Conservation (phyloP, 2,329 filamentous ascomycete species). For the Knufia fluminis region DNA sequence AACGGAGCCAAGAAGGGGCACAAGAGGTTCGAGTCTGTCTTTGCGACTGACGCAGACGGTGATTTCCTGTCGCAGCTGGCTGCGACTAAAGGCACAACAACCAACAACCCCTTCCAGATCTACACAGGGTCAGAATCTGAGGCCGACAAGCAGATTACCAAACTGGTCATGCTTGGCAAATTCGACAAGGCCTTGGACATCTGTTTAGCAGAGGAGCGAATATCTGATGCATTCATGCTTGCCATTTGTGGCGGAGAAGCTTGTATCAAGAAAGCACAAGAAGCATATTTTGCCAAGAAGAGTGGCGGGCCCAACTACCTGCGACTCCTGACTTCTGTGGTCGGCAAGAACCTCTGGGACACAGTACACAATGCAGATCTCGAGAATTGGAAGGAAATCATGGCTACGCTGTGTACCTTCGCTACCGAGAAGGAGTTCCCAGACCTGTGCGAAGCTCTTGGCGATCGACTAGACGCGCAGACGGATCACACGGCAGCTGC, state of each 20-base stretch:
- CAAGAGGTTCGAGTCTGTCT: slow-evolving; percentile 65
- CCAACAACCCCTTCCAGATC: slow-evolving; percentile 87
- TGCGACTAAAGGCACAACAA: slow-evolving; percentile 83
- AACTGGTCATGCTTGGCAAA: slow-evolving; percentile 76
- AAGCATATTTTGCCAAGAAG: slow-evolving; percentile 79
- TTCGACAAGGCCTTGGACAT: slow-evolving; percentile 85
- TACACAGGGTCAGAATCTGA: slow-evolving; percentile 74
- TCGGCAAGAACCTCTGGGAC: slow-evolving; percentile 96
- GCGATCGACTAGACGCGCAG: slow-evolving; percentile 75
- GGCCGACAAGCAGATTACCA: slow-evolving; percentile 78
- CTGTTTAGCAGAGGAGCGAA: slow-evolving; percentile 75
- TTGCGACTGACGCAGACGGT: slow-evolving; percentile 60
- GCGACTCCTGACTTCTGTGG: slow-evolving; percentile 79
- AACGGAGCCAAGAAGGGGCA: slow-evolving; percentile 45
- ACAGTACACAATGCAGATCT: slow-evolving; percentile 93
- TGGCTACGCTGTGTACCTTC: slow-evolving; percentile 93
- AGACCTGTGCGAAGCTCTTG: slow-evolving; percentile 87
- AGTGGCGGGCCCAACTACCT: slow-evolving; percentile 81
- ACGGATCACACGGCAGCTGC: slow-evolving; percentile 42
- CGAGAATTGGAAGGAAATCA: slow-evolving; percentile 89
- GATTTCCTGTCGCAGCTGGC: slow-evolving; percentile 82
- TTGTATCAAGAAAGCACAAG: slow-evolving; percentile 87
- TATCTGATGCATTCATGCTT: slow-evolving; percentile 96
- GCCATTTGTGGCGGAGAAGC: slow-evolving; percentile 93
- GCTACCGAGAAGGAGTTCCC: slow-evolving; percentile 85